Evolutionary conservation across 495 filamentous ascomycete genomes (phyloP).

Genomic region (Neurospora sp.): DNA sequence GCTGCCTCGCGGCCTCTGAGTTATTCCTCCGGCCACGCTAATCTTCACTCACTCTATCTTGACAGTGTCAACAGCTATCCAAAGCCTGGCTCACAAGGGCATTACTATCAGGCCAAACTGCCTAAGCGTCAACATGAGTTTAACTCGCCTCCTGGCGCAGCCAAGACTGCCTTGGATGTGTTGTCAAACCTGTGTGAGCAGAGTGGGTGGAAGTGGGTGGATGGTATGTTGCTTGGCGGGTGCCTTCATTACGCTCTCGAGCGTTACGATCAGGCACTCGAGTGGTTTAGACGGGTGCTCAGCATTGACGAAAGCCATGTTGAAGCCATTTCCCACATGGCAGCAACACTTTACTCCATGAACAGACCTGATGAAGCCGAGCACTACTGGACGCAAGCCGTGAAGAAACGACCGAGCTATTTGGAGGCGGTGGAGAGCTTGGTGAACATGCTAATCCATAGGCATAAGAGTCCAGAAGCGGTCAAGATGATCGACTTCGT

Average conservation of each 20-base stretch:
- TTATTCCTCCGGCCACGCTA: not conserved
- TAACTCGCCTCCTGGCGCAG: slow-evolving; percentile 33
- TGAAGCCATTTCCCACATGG: slow-evolving; percentile 89
- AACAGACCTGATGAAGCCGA: slow-evolving; percentile 78
- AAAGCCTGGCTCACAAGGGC: slow-evolving; percentile 1
- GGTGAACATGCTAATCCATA: slow-evolving; percentile 75
- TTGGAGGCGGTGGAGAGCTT: slow-evolving; percentile 97
- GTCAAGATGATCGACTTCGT: slow-evolving; percentile 84
- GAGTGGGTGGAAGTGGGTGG: slow-evolving; percentile 86
- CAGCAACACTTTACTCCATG: slow-evolving; percentile 76
- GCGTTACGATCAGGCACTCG: slow-evolving; percentile 72
- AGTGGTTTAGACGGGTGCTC: slow-evolving; percentile 84
- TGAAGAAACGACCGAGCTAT: slow-evolving; percentile 77
- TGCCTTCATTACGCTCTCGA: slow-evolving; percentile 90
- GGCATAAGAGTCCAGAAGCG: slow-evolving; percentile 73
- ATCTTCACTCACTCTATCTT: not conserved
- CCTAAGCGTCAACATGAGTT: slow-evolving; percentile 10
- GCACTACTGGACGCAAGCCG: slow-evolving; percentile 72
- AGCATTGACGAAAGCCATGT: slow-evolving; percentile 81
- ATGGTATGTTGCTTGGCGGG: slow-evolving; percentile 87
- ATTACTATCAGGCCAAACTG: slow-evolving; percentile 9
- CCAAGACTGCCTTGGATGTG: slow-evolving; percentile 65
- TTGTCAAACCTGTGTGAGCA: slow-evolving; percentile 74
- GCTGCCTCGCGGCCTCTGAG: slow-evolving; percentile 5
- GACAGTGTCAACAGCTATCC: slow-evolving; percentile 1